A percentile compares a stretch with the other conserved stretches of the same genome.
Evolutionary conservation across 1,284 basidiomycete species (phyloP).

Genomic region (Malassezia dermatis): DNA sequence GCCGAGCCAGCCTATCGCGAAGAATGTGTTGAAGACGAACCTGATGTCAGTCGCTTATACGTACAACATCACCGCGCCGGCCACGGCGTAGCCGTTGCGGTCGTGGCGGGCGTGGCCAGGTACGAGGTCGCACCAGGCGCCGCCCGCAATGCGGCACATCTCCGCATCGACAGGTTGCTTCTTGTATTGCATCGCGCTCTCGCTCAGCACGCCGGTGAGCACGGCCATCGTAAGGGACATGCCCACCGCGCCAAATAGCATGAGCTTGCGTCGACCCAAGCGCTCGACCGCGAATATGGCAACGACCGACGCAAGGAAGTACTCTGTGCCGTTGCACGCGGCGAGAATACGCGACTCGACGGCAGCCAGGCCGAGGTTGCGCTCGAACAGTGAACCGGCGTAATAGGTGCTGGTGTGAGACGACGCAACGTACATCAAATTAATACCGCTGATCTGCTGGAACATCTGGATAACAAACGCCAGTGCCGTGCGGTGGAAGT

Average conservation of each 20-base stretch:
- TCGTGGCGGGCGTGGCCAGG: background rate
- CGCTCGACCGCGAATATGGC: constrained; percentile 40
- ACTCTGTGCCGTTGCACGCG: constrained; percentile 44
- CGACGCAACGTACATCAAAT: constrained; percentile 18
- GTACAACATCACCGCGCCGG: constrained; percentile 7
- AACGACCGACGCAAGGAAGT: constrained; percentile 42
- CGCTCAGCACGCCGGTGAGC: constrained; percentile 19
- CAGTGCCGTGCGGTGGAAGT: constrained; percentile 41
- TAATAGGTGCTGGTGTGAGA: constrained; percentile 33
- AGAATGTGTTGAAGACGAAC: constrained; percentile 42
- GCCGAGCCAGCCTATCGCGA: constrained; percentile 45
- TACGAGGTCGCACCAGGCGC: background rate
- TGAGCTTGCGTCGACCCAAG: constrained; percentile 39
- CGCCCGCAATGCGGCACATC: background rate
- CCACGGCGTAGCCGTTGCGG: constrained; percentile 4
- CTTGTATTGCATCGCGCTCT: background rate
- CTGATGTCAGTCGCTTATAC: background rate
- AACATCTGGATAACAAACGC: constrained; percentile 43
- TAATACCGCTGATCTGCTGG: constrained; percentile 45
- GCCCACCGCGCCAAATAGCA: constrained; percentile 36
- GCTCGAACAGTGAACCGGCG: constrained; percentile 40
- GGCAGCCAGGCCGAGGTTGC: constrained; percentile 30
- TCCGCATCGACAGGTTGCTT: background rate
- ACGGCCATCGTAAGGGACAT: constrained; percentile 37
- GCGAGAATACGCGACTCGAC: constrained; percentile 39